phyloP scores from a whole-genome alignment of 2,329 filamentous ascomycete genomes.

The Orbilia ellipsospora region DNA sequence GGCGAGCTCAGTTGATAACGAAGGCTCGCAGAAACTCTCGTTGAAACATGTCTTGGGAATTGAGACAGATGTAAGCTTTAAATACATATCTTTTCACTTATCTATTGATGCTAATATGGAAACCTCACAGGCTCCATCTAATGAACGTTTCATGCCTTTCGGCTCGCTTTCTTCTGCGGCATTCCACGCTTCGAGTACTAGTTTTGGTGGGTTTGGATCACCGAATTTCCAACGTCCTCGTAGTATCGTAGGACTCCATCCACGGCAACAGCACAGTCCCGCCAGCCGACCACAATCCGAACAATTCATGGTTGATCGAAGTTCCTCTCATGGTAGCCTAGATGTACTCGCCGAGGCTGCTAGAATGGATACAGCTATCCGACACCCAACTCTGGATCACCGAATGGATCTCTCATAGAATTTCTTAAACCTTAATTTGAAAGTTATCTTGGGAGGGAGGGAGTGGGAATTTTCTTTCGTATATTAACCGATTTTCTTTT shows the following conservation, averaged over 20 bases:
- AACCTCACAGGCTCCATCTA: constrained; percentile 36
- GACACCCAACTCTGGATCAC: constrained; percentile 44
- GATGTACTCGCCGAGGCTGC: constrained; percentile 53
- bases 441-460: constrained; percentile 7
- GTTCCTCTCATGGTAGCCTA: constrained; percentile 47
- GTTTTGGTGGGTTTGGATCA: constrained; percentile 34
- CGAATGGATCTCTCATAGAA: constrained; percentile 54
- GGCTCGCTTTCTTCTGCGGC: constrained; percentile 50
- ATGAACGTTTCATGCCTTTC: constrained; percentile 51
- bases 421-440: not conserved
- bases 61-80: constrained; percentile 48
- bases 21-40: constrained; percentile 51
- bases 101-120: constrained; percentile 14
- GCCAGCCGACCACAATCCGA: constrained; percentile 28
- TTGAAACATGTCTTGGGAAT: constrained; percentile 52
- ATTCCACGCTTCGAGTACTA: constrained; percentile 48
- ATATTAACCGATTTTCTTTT: constrained; percentile 12
- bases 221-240: constrained; percentile 43
- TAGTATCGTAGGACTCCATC: constrained; percentile 33
- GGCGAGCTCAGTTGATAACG: constrained; percentile 52
- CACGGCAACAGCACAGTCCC: constrained; percentile 19
- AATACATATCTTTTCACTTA: not conserved
- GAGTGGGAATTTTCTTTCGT: not conserved
- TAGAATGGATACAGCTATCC: constrained; percentile 52
- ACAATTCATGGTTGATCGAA: constrained; percentile 34